Percentiles rank a stretch among this genome's conserved stretches.
phyloP scores from a whole-genome alignment of 495 filamentous ascomycete genomes.

The Astrocystis sublimbata region DNA sequence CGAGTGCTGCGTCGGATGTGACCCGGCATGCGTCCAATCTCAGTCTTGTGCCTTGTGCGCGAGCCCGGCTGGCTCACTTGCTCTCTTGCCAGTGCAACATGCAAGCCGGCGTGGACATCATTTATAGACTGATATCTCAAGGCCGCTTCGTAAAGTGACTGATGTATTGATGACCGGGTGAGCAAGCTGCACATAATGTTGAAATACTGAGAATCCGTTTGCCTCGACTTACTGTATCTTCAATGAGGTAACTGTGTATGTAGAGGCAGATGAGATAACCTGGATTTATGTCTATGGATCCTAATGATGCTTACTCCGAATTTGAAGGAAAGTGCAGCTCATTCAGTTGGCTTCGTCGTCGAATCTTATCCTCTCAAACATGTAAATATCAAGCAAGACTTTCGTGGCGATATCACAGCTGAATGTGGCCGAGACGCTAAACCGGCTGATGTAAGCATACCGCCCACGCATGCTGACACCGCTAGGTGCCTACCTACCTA shows the following conservation, averaged over 20 bases:
- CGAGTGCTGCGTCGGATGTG: too few species aligned
- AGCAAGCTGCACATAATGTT: too few species aligned
- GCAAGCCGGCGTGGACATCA: neutral
- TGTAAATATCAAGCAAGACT: neutral
- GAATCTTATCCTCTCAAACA: neutral
- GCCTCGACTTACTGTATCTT: too few species aligned
- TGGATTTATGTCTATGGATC: too few species aligned
- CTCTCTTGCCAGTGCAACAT: neutral
- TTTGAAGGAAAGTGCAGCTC: too few species aligned
- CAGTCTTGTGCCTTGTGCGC: neutral
- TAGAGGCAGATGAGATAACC: too few species aligned
- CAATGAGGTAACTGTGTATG: too few species aligned
- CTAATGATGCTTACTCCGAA: too few species aligned
- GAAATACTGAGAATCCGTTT: too few species aligned
- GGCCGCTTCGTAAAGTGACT: neutral
- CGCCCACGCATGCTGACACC: too few species aligned
- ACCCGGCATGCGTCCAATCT: neutral
- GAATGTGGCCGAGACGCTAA: neutral
- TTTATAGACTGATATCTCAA: neutral
- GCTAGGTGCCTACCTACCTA: too few species aligned
- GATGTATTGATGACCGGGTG: neutral
- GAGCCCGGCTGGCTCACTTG: neutral
- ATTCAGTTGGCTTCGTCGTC: too few species aligned
- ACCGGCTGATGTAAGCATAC: neutral
- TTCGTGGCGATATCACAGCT: neutral